These are phyloP conservation scores for Neophaeococcomyces mojaviensis DNA, from an alignment of 2,329 filamentous ascomycete genomes.

Conservation along the genomic window DNA sequence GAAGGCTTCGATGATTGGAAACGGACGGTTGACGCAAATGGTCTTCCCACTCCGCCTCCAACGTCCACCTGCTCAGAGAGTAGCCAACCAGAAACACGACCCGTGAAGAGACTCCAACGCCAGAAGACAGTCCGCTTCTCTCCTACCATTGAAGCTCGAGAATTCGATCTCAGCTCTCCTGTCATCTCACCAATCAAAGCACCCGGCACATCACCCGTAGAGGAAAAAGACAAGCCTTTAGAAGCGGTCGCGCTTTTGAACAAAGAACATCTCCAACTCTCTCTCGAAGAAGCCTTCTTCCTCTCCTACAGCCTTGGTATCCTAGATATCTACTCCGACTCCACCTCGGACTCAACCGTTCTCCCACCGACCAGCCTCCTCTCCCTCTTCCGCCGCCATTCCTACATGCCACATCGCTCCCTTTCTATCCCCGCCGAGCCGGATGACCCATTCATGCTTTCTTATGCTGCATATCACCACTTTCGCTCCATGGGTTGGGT, in stretches of 20 bases:
- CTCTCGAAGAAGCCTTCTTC: constrained; percentile 86
- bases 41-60: constrained; percentile 23
- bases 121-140: constrained; percentile 65
- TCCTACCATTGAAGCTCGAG: constrained; percentile 57
- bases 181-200: constrained; percentile 23
- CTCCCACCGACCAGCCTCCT: constrained; percentile 55
- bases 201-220: constrained; percentile 14
- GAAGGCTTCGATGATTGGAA: constrained; percentile 23
- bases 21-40: constrained; percentile 18
- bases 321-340: constrained; percentile 48
- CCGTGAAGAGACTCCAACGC: constrained; percentile 15
- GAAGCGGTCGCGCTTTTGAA: constrained; percentile 28
- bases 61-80: constrained; percentile 22
- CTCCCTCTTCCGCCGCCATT: constrained; percentile 59
- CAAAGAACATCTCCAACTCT: constrained; percentile 86
- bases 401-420: constrained; percentile 56
- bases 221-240: constrained; percentile 9
- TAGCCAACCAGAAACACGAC: constrained; percentile 16
- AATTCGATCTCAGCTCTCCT: constrained; percentile 37
- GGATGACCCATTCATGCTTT: constrained; percentile 76
- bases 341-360: constrained; percentile 28
- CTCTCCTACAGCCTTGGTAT: constrained; percentile 72
- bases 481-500: constrained; percentile 95
- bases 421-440: constrained; percentile 46
- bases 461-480: constrained; percentile 89